phyloP scores from a whole-genome alignment of 352 stramenopile species.

The Aphanomyces stellatus region DNA sequence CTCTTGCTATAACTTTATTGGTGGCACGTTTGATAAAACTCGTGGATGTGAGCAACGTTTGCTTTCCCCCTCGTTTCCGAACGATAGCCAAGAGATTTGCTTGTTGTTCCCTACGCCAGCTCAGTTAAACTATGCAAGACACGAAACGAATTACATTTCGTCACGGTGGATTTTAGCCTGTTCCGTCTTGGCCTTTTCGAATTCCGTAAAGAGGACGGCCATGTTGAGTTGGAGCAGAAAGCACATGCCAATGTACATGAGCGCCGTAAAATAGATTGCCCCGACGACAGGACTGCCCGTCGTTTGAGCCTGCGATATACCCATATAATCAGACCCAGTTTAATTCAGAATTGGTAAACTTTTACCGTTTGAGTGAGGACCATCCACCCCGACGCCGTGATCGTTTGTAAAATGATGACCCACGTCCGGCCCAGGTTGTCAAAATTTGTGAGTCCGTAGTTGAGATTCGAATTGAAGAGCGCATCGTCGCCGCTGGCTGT shows the following conservation, averaged over 20 bases:
- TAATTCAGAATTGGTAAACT: too few species aligned
- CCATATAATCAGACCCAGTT: too few species aligned
- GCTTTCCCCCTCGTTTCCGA: too few species aligned
- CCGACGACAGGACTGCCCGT: conserved; percentile 48
- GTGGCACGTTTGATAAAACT: not conserved
- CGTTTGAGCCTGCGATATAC: conserved; percentile 12
- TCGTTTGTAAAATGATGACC: conserved; percentile 84
- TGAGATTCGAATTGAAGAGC: conserved; percentile 63
- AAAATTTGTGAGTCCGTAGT: conserved; percentile 82
- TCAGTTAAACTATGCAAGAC: not conserved
- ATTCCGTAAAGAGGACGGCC: conserved; percentile 88
- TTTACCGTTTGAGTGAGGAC: conserved; percentile 48
- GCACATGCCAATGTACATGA: conserved; percentile 90
- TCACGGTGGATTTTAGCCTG: conserved; percentile 26
- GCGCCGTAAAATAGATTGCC: conserved; percentile 76
- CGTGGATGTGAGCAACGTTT: not conserved
- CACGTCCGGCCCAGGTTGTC: conserved; percentile 80
- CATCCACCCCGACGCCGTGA: conserved; percentile 89
- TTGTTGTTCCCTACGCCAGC: not conserved
- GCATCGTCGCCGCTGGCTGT: conserved; percentile 1
- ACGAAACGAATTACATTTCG: too few species aligned
- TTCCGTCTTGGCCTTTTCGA: conserved; percentile 27
- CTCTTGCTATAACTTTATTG: not conserved
- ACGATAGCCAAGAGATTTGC: not conserved
- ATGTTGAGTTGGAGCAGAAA: conserved; percentile 91